Conservation (phyloP, 768 basidiomycete genomes). For the Lactarius psammicola region DNA sequence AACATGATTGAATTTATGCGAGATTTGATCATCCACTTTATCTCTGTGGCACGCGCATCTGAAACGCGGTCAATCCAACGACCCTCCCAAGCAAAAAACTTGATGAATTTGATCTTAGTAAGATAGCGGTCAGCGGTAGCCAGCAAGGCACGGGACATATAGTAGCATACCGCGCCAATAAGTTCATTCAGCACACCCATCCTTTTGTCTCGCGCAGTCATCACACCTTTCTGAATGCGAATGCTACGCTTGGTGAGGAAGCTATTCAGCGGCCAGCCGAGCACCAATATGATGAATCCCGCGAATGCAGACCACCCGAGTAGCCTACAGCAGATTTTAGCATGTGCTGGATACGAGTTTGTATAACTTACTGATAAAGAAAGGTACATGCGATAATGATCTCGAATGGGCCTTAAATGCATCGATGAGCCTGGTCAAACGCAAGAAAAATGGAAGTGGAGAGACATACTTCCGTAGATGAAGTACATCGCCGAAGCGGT, state of each 20-base stretch:
- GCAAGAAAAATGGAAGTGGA: constrained; percentile 9
- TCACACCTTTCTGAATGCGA: constrained; percentile 56
- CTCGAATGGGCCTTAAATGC: constrained; percentile 63
- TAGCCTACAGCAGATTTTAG: constrained; percentile 40
- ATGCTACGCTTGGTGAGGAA: constrained; percentile 59
- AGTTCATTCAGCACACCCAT: constrained; percentile 79
- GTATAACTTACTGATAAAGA: constrained; percentile 61
- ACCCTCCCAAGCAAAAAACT: constrained; percentile 82
- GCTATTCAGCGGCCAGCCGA: constrained; percentile 72
- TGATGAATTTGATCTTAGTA: constrained; percentile 65
- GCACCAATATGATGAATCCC: constrained; percentile 64
- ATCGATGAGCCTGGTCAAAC: neutral
- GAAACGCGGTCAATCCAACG: constrained; percentile 68
- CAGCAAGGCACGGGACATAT: neutral
- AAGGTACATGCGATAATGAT: constrained; percentile 69
- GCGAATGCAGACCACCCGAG: constrained; percentile 71
- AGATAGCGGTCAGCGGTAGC: neutral
- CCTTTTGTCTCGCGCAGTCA: constrained; percentile 66
- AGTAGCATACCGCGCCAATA: constrained; percentile 54
- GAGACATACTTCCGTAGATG: constrained; percentile 57
- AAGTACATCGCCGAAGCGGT: constrained; percentile 58
- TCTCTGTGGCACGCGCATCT: constrained; percentile 65
- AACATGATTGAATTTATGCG: constrained; percentile 74
- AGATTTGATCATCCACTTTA: constrained; percentile 77
- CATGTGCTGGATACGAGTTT: neutral